Evolutionary conservation across 176 grass and related monocot species (phyloP).

Genomic region (Saccharum spontaneum): DNA sequence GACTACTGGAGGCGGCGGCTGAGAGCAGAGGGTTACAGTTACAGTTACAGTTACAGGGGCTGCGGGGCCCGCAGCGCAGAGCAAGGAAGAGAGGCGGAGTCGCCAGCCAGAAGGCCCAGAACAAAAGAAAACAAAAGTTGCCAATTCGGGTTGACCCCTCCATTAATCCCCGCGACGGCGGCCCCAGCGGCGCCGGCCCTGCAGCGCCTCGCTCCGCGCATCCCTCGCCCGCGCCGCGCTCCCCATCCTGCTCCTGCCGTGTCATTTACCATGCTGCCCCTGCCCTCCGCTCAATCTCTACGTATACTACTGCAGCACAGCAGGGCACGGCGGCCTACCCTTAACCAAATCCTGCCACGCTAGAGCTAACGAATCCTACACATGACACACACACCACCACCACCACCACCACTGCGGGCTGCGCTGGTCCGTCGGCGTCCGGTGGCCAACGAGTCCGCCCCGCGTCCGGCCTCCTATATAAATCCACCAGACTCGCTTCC

Average conservation of each 20-base stretch:
- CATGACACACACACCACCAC: not conserved
- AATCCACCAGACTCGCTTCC: constrained; percentile 24
- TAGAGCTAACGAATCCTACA: not conserved
- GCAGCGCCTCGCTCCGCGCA: constrained; percentile 25
- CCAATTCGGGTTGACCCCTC: constrained; percentile 66
- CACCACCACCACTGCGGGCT: not conserved
- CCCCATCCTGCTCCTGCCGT: not conserved
- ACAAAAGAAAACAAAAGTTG: constrained; percentile 24
- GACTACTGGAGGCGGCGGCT: not conserved
- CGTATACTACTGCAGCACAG: not conserved
- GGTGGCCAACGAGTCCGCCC: not conserved
- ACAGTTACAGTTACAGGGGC: not conserved
- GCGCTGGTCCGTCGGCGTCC: not conserved
- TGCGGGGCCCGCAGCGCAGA: not conserved
- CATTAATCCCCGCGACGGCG: constrained; percentile 61
- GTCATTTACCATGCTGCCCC: constrained; percentile 27
- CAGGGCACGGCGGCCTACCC: not conserved
- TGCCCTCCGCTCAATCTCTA: not conserved
- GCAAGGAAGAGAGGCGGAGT: not conserved
- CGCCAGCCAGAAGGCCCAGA: not conserved
- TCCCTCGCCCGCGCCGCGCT: not conserved
- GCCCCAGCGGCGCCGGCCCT: constrained; percentile 70
- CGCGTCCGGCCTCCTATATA: constrained; percentile 26
- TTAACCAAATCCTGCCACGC: constrained; percentile 2
- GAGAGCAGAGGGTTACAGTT: not conserved